phyloP scores from a whole-genome alignment of 2,329 filamentous ascomycete species.

The Aspergillus fructus region DNA sequence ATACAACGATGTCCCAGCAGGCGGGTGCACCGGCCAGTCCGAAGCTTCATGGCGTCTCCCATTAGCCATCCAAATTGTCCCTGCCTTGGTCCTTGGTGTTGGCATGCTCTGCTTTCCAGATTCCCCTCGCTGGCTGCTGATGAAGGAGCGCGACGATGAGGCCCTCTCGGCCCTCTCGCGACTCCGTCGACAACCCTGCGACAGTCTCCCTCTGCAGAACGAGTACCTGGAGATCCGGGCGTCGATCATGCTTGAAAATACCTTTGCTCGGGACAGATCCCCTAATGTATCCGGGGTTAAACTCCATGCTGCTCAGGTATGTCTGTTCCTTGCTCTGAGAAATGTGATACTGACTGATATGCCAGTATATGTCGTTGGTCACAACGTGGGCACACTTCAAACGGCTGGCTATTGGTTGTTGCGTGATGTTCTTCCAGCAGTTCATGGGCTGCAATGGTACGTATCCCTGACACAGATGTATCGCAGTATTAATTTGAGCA shows the following conservation, averaged over 20 bases:
- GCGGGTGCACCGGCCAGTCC: slow-evolving; percentile 49
- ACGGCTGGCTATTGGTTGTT: slow-evolving; percentile 40
- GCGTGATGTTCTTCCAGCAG: slow-evolving; percentile 46
- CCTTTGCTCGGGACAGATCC: slow-evolving; percentile 31
- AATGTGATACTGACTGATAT: fast-evolving
- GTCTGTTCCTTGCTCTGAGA: neutral
- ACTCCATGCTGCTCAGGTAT: slow-evolving; percentile 34
- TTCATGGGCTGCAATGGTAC: slow-evolving; percentile 49
- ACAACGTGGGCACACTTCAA: slow-evolving; percentile 37
- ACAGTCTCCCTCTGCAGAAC: slow-evolving; percentile 48
- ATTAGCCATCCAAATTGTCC: slow-evolving; percentile 48
- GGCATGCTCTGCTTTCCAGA: slow-evolving; percentile 54
- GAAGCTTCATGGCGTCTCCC: slow-evolving; percentile 51
- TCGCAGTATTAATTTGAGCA: slow-evolving; percentile 4
- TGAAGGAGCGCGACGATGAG: slow-evolving; percentile 51
- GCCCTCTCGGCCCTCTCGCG: slow-evolving; percentile 47
- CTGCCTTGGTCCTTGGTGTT: slow-evolving; percentile 38
- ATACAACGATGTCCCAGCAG: slow-evolving; percentile 45
- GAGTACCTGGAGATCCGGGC: slow-evolving; percentile 55
- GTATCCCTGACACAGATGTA: neutral
- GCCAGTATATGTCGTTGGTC: slow-evolving; percentile 33
- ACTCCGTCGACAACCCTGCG: slow-evolving; percentile 35
- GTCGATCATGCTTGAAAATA: slow-evolving; percentile 37
- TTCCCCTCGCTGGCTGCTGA: slow-evolving; percentile 51
- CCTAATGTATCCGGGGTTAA: slow-evolving; percentile 27